These are phyloP conservation scores for Aspergillus amoenus DNA, from an alignment of 2,329 filamentous ascomycete genomes.

Conservation along the genomic window DNA sequence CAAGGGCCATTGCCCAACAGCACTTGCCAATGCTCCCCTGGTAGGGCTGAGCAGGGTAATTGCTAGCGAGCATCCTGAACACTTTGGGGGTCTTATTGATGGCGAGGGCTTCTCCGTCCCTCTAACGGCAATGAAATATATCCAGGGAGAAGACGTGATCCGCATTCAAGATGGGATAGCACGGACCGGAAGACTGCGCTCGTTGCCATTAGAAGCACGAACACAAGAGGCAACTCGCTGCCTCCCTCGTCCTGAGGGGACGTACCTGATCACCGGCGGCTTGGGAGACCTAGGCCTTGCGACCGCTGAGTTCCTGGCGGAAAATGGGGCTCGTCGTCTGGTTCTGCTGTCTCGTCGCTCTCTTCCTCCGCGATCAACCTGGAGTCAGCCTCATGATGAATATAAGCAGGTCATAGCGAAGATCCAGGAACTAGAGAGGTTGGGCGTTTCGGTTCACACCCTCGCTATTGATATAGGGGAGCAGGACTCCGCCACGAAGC, in stretches of 20 bases:
- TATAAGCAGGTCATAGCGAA: conserved; percentile 14
- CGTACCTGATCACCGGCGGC: conserved; percentile 46
- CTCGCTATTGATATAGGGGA: conserved; percentile 38
- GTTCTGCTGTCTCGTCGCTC: conserved; percentile 41
- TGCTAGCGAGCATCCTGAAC: conserved; percentile 38
- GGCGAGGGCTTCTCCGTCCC: conserved; percentile 33
- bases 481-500: conserved; percentile 18
- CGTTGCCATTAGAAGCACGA: background rate
- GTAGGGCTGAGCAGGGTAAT: conserved; percentile 39
- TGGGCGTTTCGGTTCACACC: conserved; percentile 31
- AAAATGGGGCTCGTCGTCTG: conserved; percentile 44
- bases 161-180: conserved; percentile 41
- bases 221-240: background rate
- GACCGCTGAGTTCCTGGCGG: conserved; percentile 36
- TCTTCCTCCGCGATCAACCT: conserved; percentile 36
- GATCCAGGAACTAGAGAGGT: conserved; percentile 33
- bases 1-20: conserved; percentile 26
- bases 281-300: conserved; percentile 44
- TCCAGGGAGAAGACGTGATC: conserved; percentile 38
- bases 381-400: conserved; percentile 17
- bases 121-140: conserved; percentile 38
- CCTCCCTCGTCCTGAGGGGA: conserved; percentile 27
- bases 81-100: conserved; percentile 42
- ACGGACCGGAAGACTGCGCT: conserved; percentile 31
- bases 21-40: conserved; percentile 36